Evolutionary conservation across 768 basidiomycete species (phyloP).

Genomic region (Lentinus brumalis): DNA sequence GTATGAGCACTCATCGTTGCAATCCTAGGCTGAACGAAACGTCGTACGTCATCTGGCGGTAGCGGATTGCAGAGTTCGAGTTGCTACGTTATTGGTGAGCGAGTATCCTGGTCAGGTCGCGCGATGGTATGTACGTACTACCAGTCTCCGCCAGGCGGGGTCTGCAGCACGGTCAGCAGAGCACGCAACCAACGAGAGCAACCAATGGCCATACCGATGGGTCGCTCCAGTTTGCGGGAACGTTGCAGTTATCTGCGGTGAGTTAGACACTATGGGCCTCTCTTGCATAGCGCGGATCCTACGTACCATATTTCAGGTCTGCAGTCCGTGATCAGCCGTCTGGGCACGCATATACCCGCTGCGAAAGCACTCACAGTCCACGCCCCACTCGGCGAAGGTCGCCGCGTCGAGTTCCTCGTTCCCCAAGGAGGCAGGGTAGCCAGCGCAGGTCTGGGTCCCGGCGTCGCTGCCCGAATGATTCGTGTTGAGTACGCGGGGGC

Average conservation of each 20-base stretch:
- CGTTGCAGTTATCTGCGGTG: conserved; percentile 51
- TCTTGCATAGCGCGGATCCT: background rate
- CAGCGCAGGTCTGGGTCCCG: conserved; percentile 53
- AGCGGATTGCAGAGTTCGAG: conserved; percentile 60
- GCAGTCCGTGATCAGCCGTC: background rate
- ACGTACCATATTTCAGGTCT: conserved; percentile 56
- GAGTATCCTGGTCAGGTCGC: background rate
- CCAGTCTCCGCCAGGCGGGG: conserved; percentile 44
- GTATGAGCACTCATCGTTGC: background rate
- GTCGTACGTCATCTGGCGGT: conserved; percentile 55
- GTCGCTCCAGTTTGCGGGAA: conserved; percentile 55
- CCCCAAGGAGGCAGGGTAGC: conserved; percentile 58
- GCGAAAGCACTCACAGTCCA: conserved; percentile 41
- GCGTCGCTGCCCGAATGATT: conserved; percentile 43
- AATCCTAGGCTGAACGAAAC: background rate
- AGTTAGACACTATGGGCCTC: background rate
- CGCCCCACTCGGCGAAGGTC: conserved; percentile 55
- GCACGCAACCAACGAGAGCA: background rate
- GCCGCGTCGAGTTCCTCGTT: conserved; percentile 51
- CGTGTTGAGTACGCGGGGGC: background rate
- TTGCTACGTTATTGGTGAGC: conserved; percentile 34
- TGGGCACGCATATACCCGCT: background rate
- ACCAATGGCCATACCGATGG: conserved; percentile 30
- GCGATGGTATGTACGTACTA: conserved; percentile 40
- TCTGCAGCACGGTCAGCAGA: conserved; percentile 19